Evolutionary conservation across 495 filamentous ascomycete species (phyloP).

Genomic region (Parathielavia hyrcaniae): DNA sequence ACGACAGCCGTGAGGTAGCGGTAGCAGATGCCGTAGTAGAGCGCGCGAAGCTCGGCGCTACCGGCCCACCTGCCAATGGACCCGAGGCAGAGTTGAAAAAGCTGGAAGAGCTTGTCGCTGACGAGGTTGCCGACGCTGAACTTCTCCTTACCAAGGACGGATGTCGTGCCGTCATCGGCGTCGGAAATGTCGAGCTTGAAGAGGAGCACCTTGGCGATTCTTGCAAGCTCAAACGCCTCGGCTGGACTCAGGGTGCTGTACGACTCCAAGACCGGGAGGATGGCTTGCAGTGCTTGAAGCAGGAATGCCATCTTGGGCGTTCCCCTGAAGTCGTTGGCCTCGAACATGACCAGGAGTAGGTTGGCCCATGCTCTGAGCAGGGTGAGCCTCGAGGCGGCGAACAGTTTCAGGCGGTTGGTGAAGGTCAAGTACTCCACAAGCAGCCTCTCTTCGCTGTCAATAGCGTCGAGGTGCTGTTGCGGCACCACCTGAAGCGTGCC

Average conservation of each 20-base stretch:
- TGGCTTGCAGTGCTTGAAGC: conserved; percentile 73
- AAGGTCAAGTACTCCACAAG: conserved; percentile 52
- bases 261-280: conserved; percentile 76
- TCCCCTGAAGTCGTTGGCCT: conserved; percentile 65
- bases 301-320: conserved; percentile 65
- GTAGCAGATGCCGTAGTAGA: conserved; percentile 83
- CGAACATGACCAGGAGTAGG: conserved; percentile 69
- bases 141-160: conserved; percentile 40
- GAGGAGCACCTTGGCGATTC: conserved; percentile 68
- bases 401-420: conserved; percentile 58
- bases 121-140: conserved; percentile 61
- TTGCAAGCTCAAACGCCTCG: conserved; percentile 67
- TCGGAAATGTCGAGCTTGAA: conserved; percentile 58
- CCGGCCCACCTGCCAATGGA: conserved; percentile 65
- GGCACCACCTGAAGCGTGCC: conserved; percentile 45
- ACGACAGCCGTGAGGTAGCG: conserved; percentile 72
- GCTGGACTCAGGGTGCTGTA: conserved; percentile 57
- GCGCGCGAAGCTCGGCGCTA: conserved; percentile 64
- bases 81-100: conserved; percentile 76
- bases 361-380: conserved; percentile 75
- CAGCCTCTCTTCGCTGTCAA: conserved; percentile 52
- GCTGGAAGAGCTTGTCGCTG: conserved; percentile 81
- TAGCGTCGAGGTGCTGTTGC: conserved; percentile 50
- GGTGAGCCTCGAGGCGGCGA: conserved; percentile 53
- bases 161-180: conserved; percentile 35